These are phyloP conservation scores for Claviceps capensis DNA, from an alignment of 2,329 filamentous ascomycete species.

Conservation along the genomic window DNA sequence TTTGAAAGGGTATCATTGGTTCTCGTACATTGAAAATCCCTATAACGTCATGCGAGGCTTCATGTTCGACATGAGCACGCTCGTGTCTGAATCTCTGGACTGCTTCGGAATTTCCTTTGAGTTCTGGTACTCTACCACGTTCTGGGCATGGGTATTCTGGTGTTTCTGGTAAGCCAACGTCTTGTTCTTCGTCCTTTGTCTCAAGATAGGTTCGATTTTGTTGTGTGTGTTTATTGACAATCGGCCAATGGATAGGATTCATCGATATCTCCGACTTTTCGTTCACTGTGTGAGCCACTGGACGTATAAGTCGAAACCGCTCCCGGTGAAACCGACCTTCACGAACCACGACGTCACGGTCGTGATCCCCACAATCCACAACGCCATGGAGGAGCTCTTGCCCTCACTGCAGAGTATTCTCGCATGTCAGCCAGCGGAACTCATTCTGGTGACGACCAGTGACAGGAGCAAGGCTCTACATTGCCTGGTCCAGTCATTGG, in stretches of 20 bases:
- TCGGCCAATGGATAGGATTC: conserved; percentile 42
- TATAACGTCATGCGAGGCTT: conserved; percentile 1
- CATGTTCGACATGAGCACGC: conserved; percentile 6
- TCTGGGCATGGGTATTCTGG: conserved; percentile 32
- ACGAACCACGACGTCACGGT: conserved; percentile 80
- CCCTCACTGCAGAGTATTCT: conserved; percentile 70
- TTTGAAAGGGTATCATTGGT: background rate
- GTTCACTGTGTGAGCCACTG: conserved; percentile 79
- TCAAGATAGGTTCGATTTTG: background rate
- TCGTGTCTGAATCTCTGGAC: conserved; percentile 4
- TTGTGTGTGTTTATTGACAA: background rate
- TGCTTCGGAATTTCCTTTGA: conserved; percentile 13
- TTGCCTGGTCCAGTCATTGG: conserved; percentile 48
- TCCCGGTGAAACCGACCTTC: conserved; percentile 67
- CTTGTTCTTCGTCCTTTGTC: background rate
- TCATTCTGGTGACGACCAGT: conserved; percentile 80
- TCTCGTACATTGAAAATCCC: background rate
- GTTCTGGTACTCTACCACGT: conserved; percentile 29
- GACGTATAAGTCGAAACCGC: conserved; percentile 72
- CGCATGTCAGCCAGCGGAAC: conserved; percentile 51
- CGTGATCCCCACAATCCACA: conserved; percentile 85
- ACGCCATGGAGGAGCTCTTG: conserved; percentile 69
- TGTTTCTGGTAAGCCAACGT: conserved; percentile 32
- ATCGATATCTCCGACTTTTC: conserved; percentile 75
- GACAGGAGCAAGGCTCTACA: conserved; percentile 59